Conservation (phyloP, 768 basidiomycete genomes). For the Pulveroboletus ravenelii region DNA sequence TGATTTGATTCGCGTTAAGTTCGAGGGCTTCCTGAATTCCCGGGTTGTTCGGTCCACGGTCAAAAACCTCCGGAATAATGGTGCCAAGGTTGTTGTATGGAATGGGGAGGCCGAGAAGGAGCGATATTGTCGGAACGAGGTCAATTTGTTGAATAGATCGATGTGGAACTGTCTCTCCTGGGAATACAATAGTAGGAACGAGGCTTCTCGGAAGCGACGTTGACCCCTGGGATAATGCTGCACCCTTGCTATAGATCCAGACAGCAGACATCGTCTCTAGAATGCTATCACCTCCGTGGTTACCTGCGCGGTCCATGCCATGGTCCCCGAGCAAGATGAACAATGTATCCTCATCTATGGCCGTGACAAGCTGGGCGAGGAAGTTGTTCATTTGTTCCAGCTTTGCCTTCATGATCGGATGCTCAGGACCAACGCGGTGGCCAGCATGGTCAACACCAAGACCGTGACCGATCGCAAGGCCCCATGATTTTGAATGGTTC, state of each 20-base stretch:
- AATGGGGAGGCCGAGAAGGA: conserved; percentile 88
- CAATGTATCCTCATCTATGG: conserved; percentile 82
- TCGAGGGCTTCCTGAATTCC: conserved; percentile 56
- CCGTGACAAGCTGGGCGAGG: conserved; percentile 63
- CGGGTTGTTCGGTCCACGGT: conserved; percentile 34
- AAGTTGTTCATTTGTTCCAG: conserved; percentile 85
- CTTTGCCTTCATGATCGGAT: conserved; percentile 81
- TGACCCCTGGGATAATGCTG: conserved; percentile 37
- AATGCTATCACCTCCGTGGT: conserved; percentile 89
- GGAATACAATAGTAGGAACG: conserved; percentile 54
- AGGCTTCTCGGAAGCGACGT: conserved; percentile 44
- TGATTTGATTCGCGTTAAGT: conserved; percentile 72
- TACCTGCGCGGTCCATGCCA: conserved; percentile 92
- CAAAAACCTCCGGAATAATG: conserved; percentile 89
- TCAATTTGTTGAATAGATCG: conserved; percentile 90
- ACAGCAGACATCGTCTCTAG: conserved; percentile 82
- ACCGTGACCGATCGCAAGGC: conserved; percentile 87
- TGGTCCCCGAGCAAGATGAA: conserved; percentile 93
- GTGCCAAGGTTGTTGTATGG: conserved; percentile 94
- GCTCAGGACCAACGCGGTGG: conserved; percentile 88
- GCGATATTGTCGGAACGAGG: conserved; percentile 80
- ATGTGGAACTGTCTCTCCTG: conserved; percentile 47
- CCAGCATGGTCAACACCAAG: conserved; percentile 97
- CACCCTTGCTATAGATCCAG: conserved; percentile 89
- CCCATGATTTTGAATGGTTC: conserved; percentile 55